A percentile compares a stretch with the other conserved stretches of the same genome.
phyloP scores from a whole-genome alignment of 2,329 filamentous ascomycete genomes.

The Aureobasidium pullulans region DNA sequence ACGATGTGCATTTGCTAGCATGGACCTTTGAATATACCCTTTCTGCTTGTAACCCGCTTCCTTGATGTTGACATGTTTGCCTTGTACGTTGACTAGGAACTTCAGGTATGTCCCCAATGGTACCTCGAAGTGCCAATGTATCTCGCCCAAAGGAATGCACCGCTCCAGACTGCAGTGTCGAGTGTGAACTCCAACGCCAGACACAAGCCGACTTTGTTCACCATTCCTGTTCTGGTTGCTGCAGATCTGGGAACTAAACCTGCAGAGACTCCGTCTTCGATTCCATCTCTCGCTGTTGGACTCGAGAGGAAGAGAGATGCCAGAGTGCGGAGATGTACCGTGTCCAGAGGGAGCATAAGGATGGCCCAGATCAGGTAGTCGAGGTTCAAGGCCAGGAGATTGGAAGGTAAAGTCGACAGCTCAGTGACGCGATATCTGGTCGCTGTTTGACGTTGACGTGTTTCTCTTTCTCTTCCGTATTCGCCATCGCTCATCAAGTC shows the following conservation, averaged over 20 bases:
- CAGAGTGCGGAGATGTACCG: not conserved
- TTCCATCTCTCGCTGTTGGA: not conserved
- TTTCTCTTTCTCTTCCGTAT: not conserved
- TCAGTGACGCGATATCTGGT: not conserved
- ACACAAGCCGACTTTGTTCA: constrained; percentile 15
- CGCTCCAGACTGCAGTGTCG: constrained; percentile 13
- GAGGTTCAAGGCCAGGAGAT: constrained; percentile 6
- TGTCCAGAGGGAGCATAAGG: constrained; percentile 9
- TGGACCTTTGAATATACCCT: too few relatives aligned
- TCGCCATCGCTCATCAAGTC: not conserved
- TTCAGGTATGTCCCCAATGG: constrained; percentile 11
- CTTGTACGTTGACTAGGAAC: too few relatives aligned
- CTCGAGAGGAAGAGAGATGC: not conserved
- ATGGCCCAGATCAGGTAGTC: constrained; percentile 1
- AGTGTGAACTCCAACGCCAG: constrained; percentile 13
- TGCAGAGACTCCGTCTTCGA: not conserved
- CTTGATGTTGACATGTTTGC: not conserved
- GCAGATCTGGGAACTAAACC: not conserved
- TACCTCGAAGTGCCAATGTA: constrained; percentile 10
- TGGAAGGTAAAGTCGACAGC: not conserved
- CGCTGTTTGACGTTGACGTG: not conserved
- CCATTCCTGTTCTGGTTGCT: not conserved
- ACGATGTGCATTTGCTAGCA: not conserved
- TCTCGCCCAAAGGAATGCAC: constrained; percentile 4
- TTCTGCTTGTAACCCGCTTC: too few relatives aligned